Percentiles rank a stretch among this genome's conserved stretches.
These are phyloP conservation scores for Heritiera fomes DNA, from an alignment of 345 rosid genomes.

Conservation along the genomic window DNA sequence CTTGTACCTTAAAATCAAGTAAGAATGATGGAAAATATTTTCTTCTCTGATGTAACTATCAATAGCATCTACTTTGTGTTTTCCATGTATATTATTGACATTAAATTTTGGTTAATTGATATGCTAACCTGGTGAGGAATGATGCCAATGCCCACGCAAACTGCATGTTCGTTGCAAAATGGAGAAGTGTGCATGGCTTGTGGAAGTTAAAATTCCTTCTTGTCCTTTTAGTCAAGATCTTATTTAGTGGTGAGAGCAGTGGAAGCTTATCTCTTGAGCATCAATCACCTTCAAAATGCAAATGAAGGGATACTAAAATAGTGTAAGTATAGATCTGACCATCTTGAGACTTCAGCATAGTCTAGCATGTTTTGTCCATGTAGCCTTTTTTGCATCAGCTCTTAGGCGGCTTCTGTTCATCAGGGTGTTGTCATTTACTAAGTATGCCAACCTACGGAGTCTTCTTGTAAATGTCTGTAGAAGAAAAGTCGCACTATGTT, in stretches of 20 bases:
- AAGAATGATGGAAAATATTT: background rate
- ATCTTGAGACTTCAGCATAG: background rate
- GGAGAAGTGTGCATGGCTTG: slow-evolving; percentile 11
- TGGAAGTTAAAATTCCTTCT: background rate
- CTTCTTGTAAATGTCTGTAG: background rate
- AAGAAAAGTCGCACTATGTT: background rate
- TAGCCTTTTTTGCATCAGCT: background rate
- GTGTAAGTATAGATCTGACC: slow-evolving; percentile 1
- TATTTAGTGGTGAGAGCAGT: background rate
- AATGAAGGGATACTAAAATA: background rate
- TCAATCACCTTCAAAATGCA: background rate
- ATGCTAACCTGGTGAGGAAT: background rate
- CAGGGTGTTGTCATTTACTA: background rate
- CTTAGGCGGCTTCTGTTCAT: background rate
- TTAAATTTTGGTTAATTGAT: background rate
- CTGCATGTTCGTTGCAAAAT: background rate
- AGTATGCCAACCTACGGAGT: background rate
- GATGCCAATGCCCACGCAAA: background rate
- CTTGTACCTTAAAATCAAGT: background rate
- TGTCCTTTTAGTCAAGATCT: background rate
- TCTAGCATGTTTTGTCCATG: background rate
- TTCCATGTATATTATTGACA: background rate
- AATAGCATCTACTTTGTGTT: background rate
- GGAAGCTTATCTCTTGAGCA: background rate
- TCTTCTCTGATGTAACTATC: background rate